Evolutionary conservation across 23 red algal genomes (phyloP), one percentile per base, ranked within the genome.

Genomic region (Gracilaria vermiculophylla): DNA sequence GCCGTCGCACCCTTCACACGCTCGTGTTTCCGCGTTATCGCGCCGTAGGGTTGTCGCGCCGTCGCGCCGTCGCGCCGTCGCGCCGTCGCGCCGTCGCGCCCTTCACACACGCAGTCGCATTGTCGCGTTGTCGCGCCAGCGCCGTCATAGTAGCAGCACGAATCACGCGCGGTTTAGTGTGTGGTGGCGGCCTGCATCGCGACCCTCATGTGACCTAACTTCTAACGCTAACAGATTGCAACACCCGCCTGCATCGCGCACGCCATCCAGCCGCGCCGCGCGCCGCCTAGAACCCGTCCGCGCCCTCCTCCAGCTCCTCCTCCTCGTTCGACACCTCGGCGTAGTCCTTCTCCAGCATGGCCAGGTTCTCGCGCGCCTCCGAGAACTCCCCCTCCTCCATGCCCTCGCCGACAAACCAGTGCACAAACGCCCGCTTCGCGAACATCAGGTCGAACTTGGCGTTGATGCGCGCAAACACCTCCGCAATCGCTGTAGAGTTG

Each of bases 401-500:
- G 55, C 97, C 97, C 82, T 99, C 97, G 1, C 97, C 97, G 17
- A 99, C 97, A 73, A 91, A 95, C 97, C 97, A 99, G 87, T 99
- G 97, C 62, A 99, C 97, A 72, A 99, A 99, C 0, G 97, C 97
- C 35, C 97, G 80, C 61, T 95, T 95, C 7, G 82, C 75, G 56
- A 94, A 99, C 97, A 99, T 95, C 34, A 99, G 97, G 78, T 99
- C 97, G 61, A 99, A 99, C 90, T 99, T 99, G 57, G 88, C 82
- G 80, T 99, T 89, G 62, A 99, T 92, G 24, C 97, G 71, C 11
- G 88, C 91, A 85, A 99, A 99, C 16, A 99, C 97, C 78, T 99
- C 97, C 28, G 92, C 90, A 62, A 99, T 99, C 19, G 97, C 97
- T 28, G 97, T 99, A n/a, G 84, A 91, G 70, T 99, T 99, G 11